A percentile compares a stretch with the other conserved stretches of the same genome.
Evolutionary conservation across 179 eudicot genomes (phyloP).

Genomic region (Beta lomatogona): DNA sequence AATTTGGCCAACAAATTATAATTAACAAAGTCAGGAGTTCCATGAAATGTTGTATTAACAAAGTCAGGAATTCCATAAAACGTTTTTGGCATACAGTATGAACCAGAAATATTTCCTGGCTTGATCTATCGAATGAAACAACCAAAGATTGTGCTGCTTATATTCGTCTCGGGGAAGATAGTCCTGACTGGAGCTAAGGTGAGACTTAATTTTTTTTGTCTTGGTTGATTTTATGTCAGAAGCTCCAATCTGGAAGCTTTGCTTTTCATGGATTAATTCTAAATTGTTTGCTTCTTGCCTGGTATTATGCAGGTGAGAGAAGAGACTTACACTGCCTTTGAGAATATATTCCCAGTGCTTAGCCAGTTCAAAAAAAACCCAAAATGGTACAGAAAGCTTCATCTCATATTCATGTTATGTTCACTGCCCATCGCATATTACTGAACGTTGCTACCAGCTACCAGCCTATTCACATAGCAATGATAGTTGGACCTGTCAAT

Average conservation of each 20-base stretch:
- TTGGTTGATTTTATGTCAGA: background rate
- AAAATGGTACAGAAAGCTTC: slow-evolving; percentile 43
- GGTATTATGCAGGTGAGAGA: slow-evolving; percentile 52
- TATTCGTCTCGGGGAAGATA: slow-evolving; percentile 86
- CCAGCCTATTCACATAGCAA: background rate
- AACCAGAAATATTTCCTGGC: slow-evolving; percentile 90
- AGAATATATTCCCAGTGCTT: slow-evolving; percentile 83
- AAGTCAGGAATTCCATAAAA: slow-evolving; percentile 10
- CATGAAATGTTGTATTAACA: slow-evolving; percentile 9
- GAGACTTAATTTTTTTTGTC: background rate
- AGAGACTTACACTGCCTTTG: slow-evolving; percentile 75
- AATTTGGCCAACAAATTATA: background rate
- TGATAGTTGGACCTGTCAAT: no score
- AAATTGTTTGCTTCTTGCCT: background rate
- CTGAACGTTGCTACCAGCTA: background rate
- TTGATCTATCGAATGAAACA: slow-evolving; percentile 87
- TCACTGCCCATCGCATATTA: background rate
- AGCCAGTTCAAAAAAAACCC: slow-evolving; percentile 65
- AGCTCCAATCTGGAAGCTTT: background rate
- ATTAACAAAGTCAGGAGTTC: background rate
- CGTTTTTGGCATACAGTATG: slow-evolving; percentile 51
- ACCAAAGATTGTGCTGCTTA: slow-evolving; percentile 80
- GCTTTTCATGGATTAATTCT: background rate
- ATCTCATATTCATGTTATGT: background rate
- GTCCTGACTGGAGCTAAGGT: slow-evolving; percentile 94